Percentiles rank a stretch among this genome's conserved stretches.
phyloP scores from a whole-genome alignment of 208 protist species.

The Vickermania ingenoplastis region DNA sequence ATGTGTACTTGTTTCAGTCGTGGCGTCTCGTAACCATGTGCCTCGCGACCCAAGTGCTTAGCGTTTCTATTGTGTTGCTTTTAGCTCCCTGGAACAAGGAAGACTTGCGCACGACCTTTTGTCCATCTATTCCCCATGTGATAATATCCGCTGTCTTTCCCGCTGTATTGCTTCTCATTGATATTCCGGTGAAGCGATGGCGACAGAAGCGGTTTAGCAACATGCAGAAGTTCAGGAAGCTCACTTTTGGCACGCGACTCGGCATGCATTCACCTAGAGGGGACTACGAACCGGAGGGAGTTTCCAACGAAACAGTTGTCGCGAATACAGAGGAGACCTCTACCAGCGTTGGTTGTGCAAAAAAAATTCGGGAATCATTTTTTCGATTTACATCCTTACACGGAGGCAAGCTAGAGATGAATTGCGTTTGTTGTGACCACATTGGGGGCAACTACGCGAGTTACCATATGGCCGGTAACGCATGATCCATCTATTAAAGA shows the following conservation, averaged over 20 bases:
- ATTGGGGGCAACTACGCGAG: conserved; percentile 82
- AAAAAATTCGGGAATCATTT: conserved; percentile 54
- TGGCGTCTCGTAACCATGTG: conserved; percentile 56
- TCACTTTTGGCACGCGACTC: conserved; percentile 82
- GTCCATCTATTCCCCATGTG: conserved; percentile 59
- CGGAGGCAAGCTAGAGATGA: conserved; percentile 66
- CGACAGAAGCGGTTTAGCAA: conserved; percentile 58
- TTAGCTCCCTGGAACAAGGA: conserved; percentile 15
- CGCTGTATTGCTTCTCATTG: conserved; percentile 46
- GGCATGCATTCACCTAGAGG: conserved; percentile 89
- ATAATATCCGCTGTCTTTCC: conserved; percentile 53
- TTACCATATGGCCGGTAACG: conserved; percentile 44
- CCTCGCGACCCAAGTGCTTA: conserved; percentile 39
- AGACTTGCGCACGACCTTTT: conserved; percentile 27
- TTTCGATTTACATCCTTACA: conserved; percentile 74
- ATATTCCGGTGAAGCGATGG: conserved; percentile 82
- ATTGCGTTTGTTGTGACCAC: conserved; percentile 88
- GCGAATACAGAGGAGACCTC: conserved; percentile 10
- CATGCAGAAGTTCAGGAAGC: conserved; percentile 84
- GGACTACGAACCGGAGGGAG: conserved; percentile 80
- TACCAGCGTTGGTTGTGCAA: conserved; percentile 4
- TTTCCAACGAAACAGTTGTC: conserved; percentile 3
- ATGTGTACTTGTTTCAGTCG: conserved; percentile 63
- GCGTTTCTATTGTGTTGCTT: conserved; percentile 39
- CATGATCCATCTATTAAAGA: conserved; percentile 4